Conservation (phyloP, 768 basidiomycete species). For the Tulasnella sp. region DNA sequence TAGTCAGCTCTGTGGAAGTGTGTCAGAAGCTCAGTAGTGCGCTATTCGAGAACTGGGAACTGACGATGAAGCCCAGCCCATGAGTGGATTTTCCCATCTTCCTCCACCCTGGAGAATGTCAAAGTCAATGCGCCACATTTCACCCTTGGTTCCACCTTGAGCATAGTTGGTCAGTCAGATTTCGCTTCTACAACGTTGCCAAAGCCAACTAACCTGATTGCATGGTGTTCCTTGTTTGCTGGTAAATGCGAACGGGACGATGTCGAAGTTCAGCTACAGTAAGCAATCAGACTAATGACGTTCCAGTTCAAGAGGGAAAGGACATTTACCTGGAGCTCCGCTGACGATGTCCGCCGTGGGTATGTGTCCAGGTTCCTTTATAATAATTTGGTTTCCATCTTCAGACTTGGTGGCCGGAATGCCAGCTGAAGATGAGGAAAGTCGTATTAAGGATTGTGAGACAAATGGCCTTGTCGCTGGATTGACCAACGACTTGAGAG, state of each 20-base stretch:
- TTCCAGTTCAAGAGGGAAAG: neutral
- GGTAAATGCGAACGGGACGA: slow-evolving; percentile 81
- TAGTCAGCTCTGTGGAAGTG: slow-evolving; percentile 65
- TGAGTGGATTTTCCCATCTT: slow-evolving; percentile 95
- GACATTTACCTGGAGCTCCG: slow-evolving; percentile 62
- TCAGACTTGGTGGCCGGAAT: slow-evolving; percentile 10
- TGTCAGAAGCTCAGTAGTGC: neutral
- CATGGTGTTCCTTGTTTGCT: slow-evolving; percentile 88
- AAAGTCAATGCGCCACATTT: slow-evolving; percentile 90
- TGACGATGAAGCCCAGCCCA: slow-evolving; percentile 94
- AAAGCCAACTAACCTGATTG: slow-evolving; percentile 65
- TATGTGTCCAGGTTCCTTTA: slow-evolving; percentile 35
- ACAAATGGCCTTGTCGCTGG: no score
- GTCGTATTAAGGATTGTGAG: no score
- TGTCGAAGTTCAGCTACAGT: slow-evolving; percentile 64
- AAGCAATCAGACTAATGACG: neutral
- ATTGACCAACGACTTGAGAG: no score
- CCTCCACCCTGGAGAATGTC: slow-evolving; percentile 81
- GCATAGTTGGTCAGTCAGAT: neutral
- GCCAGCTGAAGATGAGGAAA: slow-evolving; percentile 2
- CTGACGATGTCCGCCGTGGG: slow-evolving; percentile 71
- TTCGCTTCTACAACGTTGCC: neutral
- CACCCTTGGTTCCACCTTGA: slow-evolving; percentile 48
- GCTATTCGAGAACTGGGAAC: slow-evolving; percentile 23
- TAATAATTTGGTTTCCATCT: slow-evolving; percentile 9